Conservation (phyloP, 345 rosid genomes). For the Hirschfeldia incana region DNA sequence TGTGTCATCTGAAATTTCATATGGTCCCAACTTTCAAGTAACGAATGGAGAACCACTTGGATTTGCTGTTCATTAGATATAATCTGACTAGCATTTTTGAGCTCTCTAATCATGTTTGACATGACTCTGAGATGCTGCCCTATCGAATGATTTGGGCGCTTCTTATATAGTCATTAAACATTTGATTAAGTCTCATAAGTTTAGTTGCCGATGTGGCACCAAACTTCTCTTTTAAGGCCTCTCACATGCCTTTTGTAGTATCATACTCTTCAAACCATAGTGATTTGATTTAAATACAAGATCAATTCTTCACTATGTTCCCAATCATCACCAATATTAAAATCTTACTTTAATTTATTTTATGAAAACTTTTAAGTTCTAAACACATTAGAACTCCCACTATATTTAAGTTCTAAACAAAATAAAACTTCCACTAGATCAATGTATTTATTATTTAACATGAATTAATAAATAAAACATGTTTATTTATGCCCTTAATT, state of each 20-base stretch:
- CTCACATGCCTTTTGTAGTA: not conserved
- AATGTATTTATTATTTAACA: not conserved
- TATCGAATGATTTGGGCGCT: not conserved
- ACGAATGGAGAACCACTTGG: not conserved
- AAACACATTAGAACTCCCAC: not conserved
- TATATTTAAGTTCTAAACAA: not conserved
- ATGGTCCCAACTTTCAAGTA: not conserved
- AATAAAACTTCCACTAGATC: not conserved
- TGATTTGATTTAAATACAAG: not conserved
- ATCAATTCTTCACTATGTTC: not conserved
- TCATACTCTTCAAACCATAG: not conserved
- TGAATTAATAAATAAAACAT: not conserved
- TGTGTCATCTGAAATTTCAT: constrained; percentile 7
- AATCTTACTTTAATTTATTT: not conserved
- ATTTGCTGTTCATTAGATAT: not conserved
- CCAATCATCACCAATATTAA: not conserved
- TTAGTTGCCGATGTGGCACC: not conserved
- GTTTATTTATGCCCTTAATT: not conserved
- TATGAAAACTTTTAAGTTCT: not conserved
- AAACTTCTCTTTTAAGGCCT: not conserved
- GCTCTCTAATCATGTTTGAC: not conserved
- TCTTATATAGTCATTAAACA: not conserved
- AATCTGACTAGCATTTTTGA: not conserved
- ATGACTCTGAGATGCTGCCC: not conserved
- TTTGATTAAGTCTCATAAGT: not conserved